Evolutionary conservation across 1,284 basidiomycete genomes (phyloP).

Genomic region (Apiotrichum sp.): DNA sequence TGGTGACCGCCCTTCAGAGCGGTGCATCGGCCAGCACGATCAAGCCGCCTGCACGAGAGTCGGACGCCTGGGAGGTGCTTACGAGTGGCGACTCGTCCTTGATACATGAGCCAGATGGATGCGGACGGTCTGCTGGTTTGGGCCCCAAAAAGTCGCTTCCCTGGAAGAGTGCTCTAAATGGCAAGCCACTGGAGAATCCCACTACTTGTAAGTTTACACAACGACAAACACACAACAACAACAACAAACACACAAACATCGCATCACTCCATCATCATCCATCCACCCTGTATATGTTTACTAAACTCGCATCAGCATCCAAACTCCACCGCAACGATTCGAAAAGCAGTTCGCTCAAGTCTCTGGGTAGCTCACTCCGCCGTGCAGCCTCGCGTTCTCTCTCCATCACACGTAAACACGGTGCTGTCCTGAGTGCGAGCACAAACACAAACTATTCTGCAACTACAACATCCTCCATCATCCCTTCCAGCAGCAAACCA

Average conservation of each 20-base stretch:
- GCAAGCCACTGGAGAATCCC: constrained; percentile 25
- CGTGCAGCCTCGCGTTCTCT: constrained; percentile 14
- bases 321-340: constrained; percentile 1
- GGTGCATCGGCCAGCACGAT: not conserved
- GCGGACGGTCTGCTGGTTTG: constrained; percentile 1
- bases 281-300: constrained; percentile 2
- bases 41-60: not conserved
- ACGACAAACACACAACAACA: too few relatives aligned
- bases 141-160: constrained; percentile 9
- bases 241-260: too few relatives aligned
- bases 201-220: too few relatives aligned
- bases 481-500: not conserved
- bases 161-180: constrained; percentile 43
- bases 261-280: not conserved
- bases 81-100: constrained; percentile 34
- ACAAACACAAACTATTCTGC: not conserved
- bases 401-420: constrained; percentile 1
- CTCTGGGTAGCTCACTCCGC: constrained; percentile 14
- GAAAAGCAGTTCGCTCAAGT: constrained; percentile 7
- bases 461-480: not conserved
- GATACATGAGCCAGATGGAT: constrained; percentile 2
- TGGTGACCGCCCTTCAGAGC: too few relatives aligned
- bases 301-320: not conserved
- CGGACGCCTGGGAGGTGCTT: constrained; percentile 38
- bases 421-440: not conserved